Conservation (phyloP, 2,329 filamentous ascomycete genomes). For the Penicillium sp. region DNA sequence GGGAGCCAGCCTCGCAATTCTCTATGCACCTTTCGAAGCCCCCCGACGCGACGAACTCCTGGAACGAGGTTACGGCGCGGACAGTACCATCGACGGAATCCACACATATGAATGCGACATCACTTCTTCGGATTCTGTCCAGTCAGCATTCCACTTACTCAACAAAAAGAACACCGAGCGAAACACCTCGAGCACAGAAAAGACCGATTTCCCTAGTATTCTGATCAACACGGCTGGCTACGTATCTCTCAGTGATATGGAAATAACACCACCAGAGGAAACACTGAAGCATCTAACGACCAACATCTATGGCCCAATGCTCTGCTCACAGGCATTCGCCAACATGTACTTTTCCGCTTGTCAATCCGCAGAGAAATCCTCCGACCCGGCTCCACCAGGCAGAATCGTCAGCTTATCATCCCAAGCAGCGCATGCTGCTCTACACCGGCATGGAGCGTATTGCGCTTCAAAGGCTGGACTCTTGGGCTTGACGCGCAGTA, state of each 20-base stretch:
- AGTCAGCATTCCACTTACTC: constrained; percentile 44
- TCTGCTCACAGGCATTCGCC: constrained; percentile 51
- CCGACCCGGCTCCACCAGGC: constrained; percentile 34
- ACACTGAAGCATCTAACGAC: constrained; percentile 46
- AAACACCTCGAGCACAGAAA: constrained; percentile 7
- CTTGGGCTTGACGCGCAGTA: constrained; percentile 47
- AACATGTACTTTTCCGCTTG: constrained; percentile 40
- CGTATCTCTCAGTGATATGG: constrained; percentile 49
- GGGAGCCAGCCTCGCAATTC: constrained; percentile 47
- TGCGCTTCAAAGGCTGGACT: constrained; percentile 52
- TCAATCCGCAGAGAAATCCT: constrained; percentile 17
- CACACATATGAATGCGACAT: constrained; percentile 50
- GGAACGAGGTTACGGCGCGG: constrained; percentile 35
- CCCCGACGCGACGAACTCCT: constrained; percentile 40
- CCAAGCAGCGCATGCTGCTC: constrained; percentile 51
- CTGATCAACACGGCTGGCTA: constrained; percentile 49
- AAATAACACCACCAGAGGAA: constrained; percentile 46
- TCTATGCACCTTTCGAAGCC: constrained; percentile 52
- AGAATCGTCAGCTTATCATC: constrained; percentile 51
- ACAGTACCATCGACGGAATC: constrained; percentile 26
- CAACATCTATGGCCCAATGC: constrained; percentile 49
- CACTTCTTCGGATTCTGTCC: constrained; percentile 50
- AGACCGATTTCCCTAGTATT: constrained; percentile 40
- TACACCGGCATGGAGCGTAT: constrained; percentile 50
- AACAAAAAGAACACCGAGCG: constrained; percentile 25